Evolutionary conservation across 2,329 filamentous ascomycete genomes (phyloP).

Genomic region (Lachnellula occidentalis): DNA sequence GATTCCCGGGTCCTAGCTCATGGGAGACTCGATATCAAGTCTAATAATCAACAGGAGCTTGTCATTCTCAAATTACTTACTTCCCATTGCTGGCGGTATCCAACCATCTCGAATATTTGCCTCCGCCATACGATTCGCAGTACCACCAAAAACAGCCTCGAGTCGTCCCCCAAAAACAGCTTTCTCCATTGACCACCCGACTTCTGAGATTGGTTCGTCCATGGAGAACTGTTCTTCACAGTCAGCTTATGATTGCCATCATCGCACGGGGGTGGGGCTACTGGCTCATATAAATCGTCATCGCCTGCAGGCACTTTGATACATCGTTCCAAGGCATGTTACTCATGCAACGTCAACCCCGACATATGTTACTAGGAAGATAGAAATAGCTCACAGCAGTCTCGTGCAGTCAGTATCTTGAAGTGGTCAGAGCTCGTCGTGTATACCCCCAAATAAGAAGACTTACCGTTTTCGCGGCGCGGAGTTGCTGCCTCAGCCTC

Average conservation of each 20-base stretch:
- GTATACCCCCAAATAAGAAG: neutral
- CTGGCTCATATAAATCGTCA: neutral
- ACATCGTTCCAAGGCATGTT: neutral
- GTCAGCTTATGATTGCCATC: neutral
- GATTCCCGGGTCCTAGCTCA: too few species aligned
- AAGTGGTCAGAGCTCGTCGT: neutral
- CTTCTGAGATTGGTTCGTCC: conserved; percentile 2
- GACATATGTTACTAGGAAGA: neutral
- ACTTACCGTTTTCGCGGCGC: neutral
- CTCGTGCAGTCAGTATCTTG: conserved; percentile 1
- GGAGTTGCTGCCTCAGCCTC: neutral
- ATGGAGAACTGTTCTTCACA: neutral
- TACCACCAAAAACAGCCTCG: neutral
- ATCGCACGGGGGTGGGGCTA: neutral
- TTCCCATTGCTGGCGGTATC: neutral
- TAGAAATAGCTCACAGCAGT: neutral
- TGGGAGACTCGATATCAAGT: too few species aligned
- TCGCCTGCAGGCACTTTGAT: neutral
- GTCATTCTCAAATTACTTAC: neutral
- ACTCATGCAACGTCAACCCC: neutral
- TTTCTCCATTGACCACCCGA: conserved; percentile 1
- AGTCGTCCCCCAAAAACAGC: neutral
- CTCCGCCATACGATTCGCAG: neutral
- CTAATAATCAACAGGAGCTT: too few species aligned
- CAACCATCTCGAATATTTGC: neutral